phyloP scores from a whole-genome alignment of 1,284 basidiomycete genomes.

The Ceratobasidium sp. region DNA sequence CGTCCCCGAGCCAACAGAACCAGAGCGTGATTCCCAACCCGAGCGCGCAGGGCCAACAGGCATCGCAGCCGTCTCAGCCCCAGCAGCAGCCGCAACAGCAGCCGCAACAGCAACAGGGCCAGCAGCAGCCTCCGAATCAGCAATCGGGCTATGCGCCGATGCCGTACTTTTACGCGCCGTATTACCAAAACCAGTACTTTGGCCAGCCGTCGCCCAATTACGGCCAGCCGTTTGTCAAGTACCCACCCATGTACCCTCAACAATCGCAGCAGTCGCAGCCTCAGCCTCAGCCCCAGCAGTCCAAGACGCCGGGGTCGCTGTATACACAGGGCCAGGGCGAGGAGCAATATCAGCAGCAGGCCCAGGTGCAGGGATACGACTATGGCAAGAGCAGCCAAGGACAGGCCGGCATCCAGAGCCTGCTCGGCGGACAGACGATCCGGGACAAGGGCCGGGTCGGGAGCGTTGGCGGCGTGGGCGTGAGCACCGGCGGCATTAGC shows the following conservation, averaged over 20 bases:
- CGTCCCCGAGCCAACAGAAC: slow-evolving; percentile 6
- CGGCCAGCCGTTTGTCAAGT: slow-evolving; percentile 73
- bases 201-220: slow-evolving; percentile 68
- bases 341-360: slow-evolving; percentile 18
- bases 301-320: slow-evolving; percentile 48
- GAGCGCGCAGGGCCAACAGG: slow-evolving; percentile 41
- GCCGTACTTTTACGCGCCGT: slow-evolving; percentile 67
- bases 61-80: slow-evolving; percentile 48
- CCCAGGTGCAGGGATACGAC: slow-evolving; percentile 17
- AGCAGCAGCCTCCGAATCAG: slow-evolving; percentile 51
- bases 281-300: slow-evolving; percentile 60
- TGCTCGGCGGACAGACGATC: slow-evolving; percentile 16
- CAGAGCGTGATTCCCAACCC: background rate
- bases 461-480: background rate
- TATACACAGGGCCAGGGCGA: background rate
- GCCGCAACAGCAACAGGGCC: slow-evolving; percentile 52
- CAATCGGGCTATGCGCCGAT: slow-evolving; percentile 51
- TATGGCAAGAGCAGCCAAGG: slow-evolving; percentile 15
- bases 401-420: slow-evolving; percentile 15
- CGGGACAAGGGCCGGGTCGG: background rate
- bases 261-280: slow-evolving; percentile 65
- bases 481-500: background rate
- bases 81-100: slow-evolving; percentile 48
- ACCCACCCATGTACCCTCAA: slow-evolving; percentile 67
- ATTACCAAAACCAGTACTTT: slow-evolving; percentile 76